Percentiles rank a stretch among this genome's conserved stretches.
Evolutionary conservation across 1,284 basidiomycete species (phyloP).

Genomic region (Trametes hirsuta): DNA sequence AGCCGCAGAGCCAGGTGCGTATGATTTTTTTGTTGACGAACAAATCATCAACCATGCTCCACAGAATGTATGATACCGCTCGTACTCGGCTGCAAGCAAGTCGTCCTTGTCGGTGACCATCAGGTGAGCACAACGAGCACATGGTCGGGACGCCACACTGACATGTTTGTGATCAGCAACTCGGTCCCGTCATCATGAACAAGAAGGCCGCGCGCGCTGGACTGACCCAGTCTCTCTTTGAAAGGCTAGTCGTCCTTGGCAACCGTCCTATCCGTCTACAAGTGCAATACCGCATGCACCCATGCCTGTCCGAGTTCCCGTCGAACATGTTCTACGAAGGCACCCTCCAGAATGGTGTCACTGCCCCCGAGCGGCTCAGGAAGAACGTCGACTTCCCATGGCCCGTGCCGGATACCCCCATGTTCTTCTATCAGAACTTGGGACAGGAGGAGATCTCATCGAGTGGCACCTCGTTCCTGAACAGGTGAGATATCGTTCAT

Average conservation of each 20-base stretch:
- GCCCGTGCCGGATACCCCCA: conserved; percentile 97
- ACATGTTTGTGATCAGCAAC: conserved; percentile 59
- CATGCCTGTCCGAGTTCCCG: conserved; percentile 98
- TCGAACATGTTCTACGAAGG: conserved; percentile 99
- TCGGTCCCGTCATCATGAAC: conserved; percentile 99
- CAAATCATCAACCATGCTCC: conserved; percentile 4
- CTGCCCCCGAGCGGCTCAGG: conserved; percentile 94
- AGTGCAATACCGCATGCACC: conserved; percentile 99
- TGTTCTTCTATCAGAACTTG: conserved; percentile 99
- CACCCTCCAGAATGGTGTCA: conserved; percentile 98
- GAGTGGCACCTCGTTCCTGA: conserved; percentile 98
- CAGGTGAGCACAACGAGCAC: conserved; percentile 49
- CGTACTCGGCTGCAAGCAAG: conserved; percentile 97
- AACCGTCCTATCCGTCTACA: conserved; percentile 98
- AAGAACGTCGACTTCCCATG: conserved; percentile 99
- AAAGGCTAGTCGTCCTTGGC: conserved; percentile 92
- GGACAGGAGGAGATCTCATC: conserved; percentile 99
- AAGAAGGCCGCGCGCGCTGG: conserved; percentile 99
- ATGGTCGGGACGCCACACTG: conserved; percentile 17
- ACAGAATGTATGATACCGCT: conserved; percentile 99
- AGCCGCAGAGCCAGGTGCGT: conserved; percentile 92
- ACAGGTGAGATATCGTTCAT: conserved; percentile 56
- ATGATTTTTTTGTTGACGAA: conserved; percentile 3
- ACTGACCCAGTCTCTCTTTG: conserved; percentile 96
- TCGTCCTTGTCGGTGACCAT: conserved; percentile 97